Evolutionary conservation across 257 asterid species (phyloP).

Genomic region (Solanum chilense): DNA sequence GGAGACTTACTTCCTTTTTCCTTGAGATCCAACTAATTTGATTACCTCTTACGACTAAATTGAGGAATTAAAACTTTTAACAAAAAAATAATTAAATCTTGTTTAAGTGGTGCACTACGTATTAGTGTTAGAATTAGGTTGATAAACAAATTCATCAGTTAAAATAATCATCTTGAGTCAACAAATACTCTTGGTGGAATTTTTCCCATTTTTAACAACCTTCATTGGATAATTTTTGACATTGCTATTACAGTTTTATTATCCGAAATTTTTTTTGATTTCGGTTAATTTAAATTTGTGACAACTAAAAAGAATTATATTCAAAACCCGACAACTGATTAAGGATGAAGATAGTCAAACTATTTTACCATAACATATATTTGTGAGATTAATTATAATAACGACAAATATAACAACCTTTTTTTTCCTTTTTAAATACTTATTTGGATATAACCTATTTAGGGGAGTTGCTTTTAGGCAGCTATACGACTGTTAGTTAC

Average conservation of each 20-base stretch:
- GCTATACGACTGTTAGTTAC: not conserved
- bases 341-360: not conserved
- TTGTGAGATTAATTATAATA: not conserved
- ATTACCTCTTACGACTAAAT: not conserved
- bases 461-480: not conserved
- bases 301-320: not conserved
- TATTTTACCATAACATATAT: not conserved
- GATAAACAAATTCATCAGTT: not conserved
- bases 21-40: not conserved
- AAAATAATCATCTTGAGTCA: not conserved
- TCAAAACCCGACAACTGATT: not conserved
- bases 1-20: not conserved
- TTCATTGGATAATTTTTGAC: not conserved
- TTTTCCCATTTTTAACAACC: not conserved
- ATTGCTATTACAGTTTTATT: not conserved
- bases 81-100: not conserved
- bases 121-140: not conserved
- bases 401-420: not conserved
- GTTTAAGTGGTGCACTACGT: not conserved
- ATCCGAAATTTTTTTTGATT: rapidly evolving
- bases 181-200: not conserved
- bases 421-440: not conserved
- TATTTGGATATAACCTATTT: not conserved
- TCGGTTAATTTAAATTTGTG: not conserved
- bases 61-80: not conserved